phyloP scores from a whole-genome alignment of 345 rosid genomes.

The Syzygium jambos region DNA sequence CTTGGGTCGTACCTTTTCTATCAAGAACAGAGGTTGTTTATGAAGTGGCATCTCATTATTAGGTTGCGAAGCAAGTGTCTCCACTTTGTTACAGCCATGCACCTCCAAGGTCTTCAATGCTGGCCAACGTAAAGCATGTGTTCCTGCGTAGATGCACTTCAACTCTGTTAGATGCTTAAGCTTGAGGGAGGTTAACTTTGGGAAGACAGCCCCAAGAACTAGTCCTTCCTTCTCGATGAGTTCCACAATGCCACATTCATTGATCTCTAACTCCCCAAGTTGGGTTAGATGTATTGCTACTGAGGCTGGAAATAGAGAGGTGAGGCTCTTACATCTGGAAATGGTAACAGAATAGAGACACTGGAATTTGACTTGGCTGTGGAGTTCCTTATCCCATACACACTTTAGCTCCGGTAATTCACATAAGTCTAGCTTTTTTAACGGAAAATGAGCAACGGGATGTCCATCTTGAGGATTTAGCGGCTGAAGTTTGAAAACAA shows the following conservation, averaged over 20 bases:
- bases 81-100: neutral
- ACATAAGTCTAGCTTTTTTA: neutral
- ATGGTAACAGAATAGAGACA: fast-evolving
- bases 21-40: neutral
- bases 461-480: neutral
- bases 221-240: neutral
- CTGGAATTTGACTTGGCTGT: neutral
- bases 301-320: neutral
- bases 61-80: neutral
- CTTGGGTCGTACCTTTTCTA: neutral
- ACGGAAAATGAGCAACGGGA: fast-evolving
- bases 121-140: neutral
- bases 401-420: neutral
- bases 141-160: neutral
- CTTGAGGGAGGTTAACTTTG: neutral
- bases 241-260: neutral
- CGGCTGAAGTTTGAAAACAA: neutral
- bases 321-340: neutral
- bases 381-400: neutral
- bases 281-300: neutral
- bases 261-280: neutral
- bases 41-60: neutral
- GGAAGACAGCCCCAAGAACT: neutral
- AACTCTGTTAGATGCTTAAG: neutral
- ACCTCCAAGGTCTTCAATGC: neutral